Base-by-base conservation (phyloP, 352 stramenopile species). In the Albugo candida region DNA sequence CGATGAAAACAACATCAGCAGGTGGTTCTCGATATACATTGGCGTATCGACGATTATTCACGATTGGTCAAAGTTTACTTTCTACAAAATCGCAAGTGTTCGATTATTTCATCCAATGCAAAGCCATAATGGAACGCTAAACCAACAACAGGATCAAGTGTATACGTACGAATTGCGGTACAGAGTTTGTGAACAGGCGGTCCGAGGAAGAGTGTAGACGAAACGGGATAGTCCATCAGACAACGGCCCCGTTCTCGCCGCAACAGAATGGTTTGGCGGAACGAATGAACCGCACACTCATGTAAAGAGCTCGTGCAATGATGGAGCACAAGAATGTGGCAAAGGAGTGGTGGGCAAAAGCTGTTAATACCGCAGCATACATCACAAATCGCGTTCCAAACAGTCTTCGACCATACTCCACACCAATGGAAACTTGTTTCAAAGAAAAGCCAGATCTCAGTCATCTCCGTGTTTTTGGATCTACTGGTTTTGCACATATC, bases 401-500 rank as follows among this genome's bases (percentile, higher is more conserved):
- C 21, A 35, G 34, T 8, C 13, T 5, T 35, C 44, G 19, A 38
- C 11, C 4, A 11, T 17, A 13, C 14, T 36, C 16, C 12, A 19
- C 20, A 16, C 17, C 21, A 19, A 41, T 20, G 4, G n/a, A 49
- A 21, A n/a, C n/a, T 17, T 31, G 44, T 16, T 20, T 14, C 19
- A 19, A 5, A 13, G 19, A 16, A 34, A 49, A 37, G 11, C 45
- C 57, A 8, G 41, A 50, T 10, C 52, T 57, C 40, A 54, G 54
- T 10, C 44, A 53, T 35, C 37, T 55, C 18, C 50, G 48, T 19
- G 44, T 56, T 19, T 56, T 56, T 24, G 36, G 48, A 10, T 48
- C 54, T 16, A 11, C 21, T 20, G 54, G 49, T 13, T 60, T 46
- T 16, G 54, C 49, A 18, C 47, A 58, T 38, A 46, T 61, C 43